A percentile compares a stretch with the other conserved stretches of the same genome.
These are phyloP conservation scores for Cucurbita pepo DNA, from an alignment of 306 rosid species.

Conservation along the genomic window DNA sequence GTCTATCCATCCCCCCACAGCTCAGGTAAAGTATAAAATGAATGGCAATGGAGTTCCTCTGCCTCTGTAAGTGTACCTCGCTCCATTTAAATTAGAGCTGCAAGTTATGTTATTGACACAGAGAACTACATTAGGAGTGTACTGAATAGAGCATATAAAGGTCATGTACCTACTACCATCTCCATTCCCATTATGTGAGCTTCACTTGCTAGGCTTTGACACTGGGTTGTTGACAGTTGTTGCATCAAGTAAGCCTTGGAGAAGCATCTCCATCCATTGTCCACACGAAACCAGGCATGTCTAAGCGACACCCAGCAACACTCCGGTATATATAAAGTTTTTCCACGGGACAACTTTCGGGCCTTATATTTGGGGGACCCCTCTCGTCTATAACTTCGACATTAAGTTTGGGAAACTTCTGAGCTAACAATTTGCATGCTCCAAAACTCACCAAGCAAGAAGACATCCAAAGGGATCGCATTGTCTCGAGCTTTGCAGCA, in stretches of 20 bases:
- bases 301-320: conserved; percentile 63
- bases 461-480: conserved; percentile 99
- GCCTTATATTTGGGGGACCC: conserved; percentile 65
- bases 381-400: conserved; percentile 96
- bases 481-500: conserved; percentile 99
- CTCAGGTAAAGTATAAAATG: conserved; percentile 67
- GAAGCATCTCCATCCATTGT: conserved; percentile 53
- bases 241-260: conserved; percentile 5
- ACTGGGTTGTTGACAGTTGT: neutral
- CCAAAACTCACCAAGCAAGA: conserved; percentile 83
- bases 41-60: conserved; percentile 55
- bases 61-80: conserved; percentile 29
- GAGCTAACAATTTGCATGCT: conserved; percentile 91
- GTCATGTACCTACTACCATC: conserved; percentile 38
- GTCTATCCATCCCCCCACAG: conserved; percentile 20
- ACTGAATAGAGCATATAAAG: conserved; percentile 7
- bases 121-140: conserved; percentile 11
- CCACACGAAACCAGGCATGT: conserved; percentile 83
- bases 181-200: conserved; percentile 8
- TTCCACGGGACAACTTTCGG: conserved; percentile 70
- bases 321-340: conserved; percentile 77
- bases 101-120: conserved; percentile 27
- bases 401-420: conserved; percentile 71
- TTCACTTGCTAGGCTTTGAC: neutral
- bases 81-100: conserved; percentile 34